These are phyloP conservation scores for Ophiostoma sp. DNA, from an alignment of 2,329 filamentous ascomycete species.

Conservation along the genomic window DNA sequence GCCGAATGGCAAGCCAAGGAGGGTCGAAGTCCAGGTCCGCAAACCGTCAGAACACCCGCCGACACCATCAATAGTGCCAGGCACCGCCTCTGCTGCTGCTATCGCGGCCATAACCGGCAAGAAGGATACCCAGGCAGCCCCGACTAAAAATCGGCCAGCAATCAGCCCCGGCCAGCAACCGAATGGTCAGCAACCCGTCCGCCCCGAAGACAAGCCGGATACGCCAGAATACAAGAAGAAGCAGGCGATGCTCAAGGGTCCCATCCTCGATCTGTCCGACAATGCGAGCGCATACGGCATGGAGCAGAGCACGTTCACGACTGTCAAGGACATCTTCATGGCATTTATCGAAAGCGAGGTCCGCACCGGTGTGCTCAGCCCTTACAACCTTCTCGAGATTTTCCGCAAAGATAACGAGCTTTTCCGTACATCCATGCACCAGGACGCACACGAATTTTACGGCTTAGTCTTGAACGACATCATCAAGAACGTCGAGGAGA, in stretches of 20 bases:
- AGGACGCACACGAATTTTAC: slow-evolving; percentile 96
- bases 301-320: slow-evolving; percentile 92
- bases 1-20: slow-evolving; percentile 59
- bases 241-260: slow-evolving; percentile 82
- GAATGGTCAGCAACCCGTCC: slow-evolving; percentile 55
- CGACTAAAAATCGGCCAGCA: slow-evolving; percentile 56
- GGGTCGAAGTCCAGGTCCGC: slow-evolving; percentile 62
- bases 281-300: slow-evolving; percentile 82
- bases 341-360: slow-evolving; percentile 78
- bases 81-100: slow-evolving; percentile 35
- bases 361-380: slow-evolving; percentile 86
- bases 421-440: slow-evolving; percentile 96
- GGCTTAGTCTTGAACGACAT: slow-evolving; percentile 95
- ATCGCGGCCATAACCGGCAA: slow-evolving; percentile 25
- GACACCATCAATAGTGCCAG: slow-evolving; percentile 36
- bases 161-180: slow-evolving; percentile 54
- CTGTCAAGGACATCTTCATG: slow-evolving; percentile 93
- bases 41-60: slow-evolving; percentile 12
- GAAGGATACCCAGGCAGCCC: slow-evolving; percentile 54
- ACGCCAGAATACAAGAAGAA: slow-evolving; percentile 98
- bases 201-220: slow-evolving; percentile 90
- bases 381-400: slow-evolving; percentile 89
- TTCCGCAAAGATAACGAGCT: slow-evolving; percentile 94
- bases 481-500: slow-evolving; percentile 89
- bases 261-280: slow-evolving; percentile 81